These are phyloP conservation scores for Suhomyces bolitotheri DNA, from an alignment of 1,139 yeast species.

Conservation along the genomic window DNA sequence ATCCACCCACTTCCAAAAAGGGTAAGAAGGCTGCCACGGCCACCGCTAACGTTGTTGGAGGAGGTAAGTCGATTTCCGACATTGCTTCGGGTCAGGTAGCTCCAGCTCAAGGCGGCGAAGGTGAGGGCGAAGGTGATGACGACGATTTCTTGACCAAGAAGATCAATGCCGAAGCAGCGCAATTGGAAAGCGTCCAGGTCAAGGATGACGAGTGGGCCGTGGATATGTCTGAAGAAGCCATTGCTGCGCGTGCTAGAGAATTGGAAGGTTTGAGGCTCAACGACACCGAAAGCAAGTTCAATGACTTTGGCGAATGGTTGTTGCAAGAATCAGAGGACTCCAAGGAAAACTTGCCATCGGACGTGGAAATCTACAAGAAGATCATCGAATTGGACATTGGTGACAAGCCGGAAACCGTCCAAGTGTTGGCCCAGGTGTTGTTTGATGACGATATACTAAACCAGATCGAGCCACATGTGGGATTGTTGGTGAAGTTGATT, in stretches of 20 bases:
- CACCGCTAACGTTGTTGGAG: conserved; percentile 87
- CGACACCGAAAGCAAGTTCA: conserved; percentile 51
- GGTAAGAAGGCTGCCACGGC: conserved; percentile 82
- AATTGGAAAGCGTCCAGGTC: conserved; percentile 59
- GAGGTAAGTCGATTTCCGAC: conserved; percentile 77
- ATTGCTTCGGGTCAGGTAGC: conserved; percentile 57
- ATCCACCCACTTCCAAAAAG: conserved; percentile 75
- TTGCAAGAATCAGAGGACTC: conserved; percentile 52
- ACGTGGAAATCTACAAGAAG: conserved; percentile 89
- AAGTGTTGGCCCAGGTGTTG: conserved; percentile 87
- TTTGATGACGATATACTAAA: conserved; percentile 77
- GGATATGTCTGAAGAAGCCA: conserved; percentile 96
- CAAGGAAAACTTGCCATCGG: conserved; percentile 65
- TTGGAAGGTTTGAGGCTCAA: conserved; percentile 61
- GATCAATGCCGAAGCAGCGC: conserved; percentile 83
- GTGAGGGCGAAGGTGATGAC: conserved; percentile 36
- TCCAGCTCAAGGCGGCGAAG: conserved; percentile 34
- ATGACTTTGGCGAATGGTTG: conserved; percentile 91
- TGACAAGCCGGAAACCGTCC: conserved; percentile 74
- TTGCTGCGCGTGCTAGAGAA: conserved; percentile 87
- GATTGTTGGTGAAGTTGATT: conserved; percentile 77
- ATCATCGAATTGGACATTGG: conserved; percentile 77
- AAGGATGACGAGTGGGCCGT: conserved; percentile 97
- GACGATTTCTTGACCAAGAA: conserved; percentile 78
- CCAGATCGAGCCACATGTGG: conserved; percentile 75